Conservation (phyloP, 139 green algal species). For the Coelastrella sp. region DNA sequence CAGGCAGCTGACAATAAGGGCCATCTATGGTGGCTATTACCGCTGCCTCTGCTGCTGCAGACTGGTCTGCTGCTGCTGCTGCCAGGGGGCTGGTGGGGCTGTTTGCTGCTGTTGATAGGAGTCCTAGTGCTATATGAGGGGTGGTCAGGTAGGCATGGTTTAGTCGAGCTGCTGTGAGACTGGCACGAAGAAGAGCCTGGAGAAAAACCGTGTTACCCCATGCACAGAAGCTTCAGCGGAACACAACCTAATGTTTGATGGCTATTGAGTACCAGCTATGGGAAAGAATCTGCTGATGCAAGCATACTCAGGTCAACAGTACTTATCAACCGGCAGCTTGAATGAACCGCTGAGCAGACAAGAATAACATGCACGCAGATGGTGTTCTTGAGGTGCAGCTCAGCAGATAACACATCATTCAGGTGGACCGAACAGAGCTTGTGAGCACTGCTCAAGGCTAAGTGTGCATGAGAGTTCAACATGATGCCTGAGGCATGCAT, state of each 20-base stretch:
- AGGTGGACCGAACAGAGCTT: too few relatives aligned
- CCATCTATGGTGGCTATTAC: conserved; percentile 19
- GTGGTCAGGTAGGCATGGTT: conserved; percentile 27
- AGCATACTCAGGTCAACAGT: too few relatives aligned
- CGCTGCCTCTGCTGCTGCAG: conserved; percentile 22
- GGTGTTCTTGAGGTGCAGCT: too few relatives aligned
- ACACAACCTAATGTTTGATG: background rate
- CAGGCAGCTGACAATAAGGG: background rate
- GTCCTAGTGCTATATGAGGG: conserved; percentile 18
- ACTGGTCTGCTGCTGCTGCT: background rate
- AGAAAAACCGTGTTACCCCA: background rate
- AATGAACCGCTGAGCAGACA: too few relatives aligned
- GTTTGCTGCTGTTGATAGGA: conserved; percentile 21
- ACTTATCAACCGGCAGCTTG: too few relatives aligned
- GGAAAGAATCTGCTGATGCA: too few relatives aligned
- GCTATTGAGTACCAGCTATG: too few relatives aligned
- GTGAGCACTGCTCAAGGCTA: too few relatives aligned
- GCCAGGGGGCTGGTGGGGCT: background rate
- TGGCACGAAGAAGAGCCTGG: conserved; percentile 29
- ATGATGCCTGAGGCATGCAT: too few relatives aligned
- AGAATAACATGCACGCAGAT: too few relatives aligned
- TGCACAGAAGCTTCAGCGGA: background rate
- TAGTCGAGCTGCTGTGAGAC: conserved; percentile 23
- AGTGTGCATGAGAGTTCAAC: too few relatives aligned
- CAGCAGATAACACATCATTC: too few relatives aligned